A percentile compares a stretch with the other conserved stretches of the same genome.
Conservation (phyloP, 169 alveolate genomes). For the Theileria luwenshuni region DNA sequence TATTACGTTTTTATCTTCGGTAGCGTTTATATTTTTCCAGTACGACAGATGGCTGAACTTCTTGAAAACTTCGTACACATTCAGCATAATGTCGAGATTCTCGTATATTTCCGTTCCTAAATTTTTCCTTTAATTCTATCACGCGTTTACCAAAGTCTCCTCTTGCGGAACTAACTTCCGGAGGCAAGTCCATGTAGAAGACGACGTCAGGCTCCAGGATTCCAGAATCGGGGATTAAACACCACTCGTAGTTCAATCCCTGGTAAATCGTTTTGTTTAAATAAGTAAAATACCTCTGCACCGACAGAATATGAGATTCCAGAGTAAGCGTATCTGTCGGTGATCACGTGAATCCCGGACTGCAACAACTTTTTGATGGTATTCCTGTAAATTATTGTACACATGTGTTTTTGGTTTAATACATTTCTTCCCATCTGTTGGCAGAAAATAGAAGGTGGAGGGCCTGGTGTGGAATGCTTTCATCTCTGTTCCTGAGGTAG, state of each 20-base stretch:
- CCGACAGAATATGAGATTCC: slow-evolving; percentile 95
- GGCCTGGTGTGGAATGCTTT: slow-evolving; percentile 80
- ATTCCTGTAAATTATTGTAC: slow-evolving; percentile 48
- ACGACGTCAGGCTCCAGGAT: slow-evolving; percentile 59
- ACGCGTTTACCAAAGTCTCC: slow-evolving; percentile 50
- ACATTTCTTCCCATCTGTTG: slow-evolving; percentile 92
- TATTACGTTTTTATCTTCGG: slow-evolving; percentile 24
- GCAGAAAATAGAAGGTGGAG: slow-evolving; percentile 92
- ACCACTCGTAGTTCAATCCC: slow-evolving; percentile 56
- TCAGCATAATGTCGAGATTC: slow-evolving; percentile 21
- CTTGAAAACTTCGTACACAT: slow-evolving; percentile 41
- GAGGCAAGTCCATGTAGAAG: slow-evolving; percentile 48
- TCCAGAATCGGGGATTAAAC: slow-evolving; percentile 50
- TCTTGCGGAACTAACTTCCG: slow-evolving; percentile 33
- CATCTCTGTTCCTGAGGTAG: slow-evolving; percentile 77
- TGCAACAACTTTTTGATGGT: slow-evolving; percentile 73
- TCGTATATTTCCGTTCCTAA: slow-evolving; percentile 55
- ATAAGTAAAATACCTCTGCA: slow-evolving; percentile 61
- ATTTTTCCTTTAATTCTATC: not conserved
- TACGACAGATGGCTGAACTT: slow-evolving; percentile 48
- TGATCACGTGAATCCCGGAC: slow-evolving; percentile 83
- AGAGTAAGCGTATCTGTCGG: slow-evolving; percentile 93
- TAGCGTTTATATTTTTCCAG: slow-evolving; percentile 51
- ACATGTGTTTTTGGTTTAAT: not conserved
- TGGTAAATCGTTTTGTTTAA: not conserved